These are phyloP conservation scores for Fusarium brachygibbosum DNA, from an alignment of 2,329 filamentous ascomycete genomes.

Conservation along the genomic window DNA sequence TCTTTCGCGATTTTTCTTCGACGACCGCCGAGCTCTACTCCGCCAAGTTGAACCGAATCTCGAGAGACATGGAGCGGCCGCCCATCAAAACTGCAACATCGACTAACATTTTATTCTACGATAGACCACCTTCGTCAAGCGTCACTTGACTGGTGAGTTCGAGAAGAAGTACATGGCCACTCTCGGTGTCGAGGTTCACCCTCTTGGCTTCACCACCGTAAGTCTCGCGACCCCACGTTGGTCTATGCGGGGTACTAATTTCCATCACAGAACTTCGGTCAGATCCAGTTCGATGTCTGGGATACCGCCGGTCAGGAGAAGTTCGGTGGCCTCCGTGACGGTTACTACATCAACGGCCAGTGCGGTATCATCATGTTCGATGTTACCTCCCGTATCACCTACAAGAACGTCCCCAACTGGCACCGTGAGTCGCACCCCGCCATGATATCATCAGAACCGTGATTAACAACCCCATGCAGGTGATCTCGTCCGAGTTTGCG, in stretches of 20 bases:
- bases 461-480: conserved; percentile 64
- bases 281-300: conserved; percentile 99
- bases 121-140: conserved; percentile 99
- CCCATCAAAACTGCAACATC: conserved; percentile 20
- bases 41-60: conserved; percentile 39
- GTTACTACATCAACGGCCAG: conserved; percentile 99
- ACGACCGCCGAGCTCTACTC: conserved; percentile 41
- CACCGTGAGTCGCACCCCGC: conserved; percentile 80
- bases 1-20: conserved; percentile 40
- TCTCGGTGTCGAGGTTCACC: conserved; percentile 99
- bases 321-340: conserved; percentile 98
- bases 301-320: conserved; percentile 99
- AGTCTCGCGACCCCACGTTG: conserved; percentile 59
- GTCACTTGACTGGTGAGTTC: conserved; percentile 99
- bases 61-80: conserved; percentile 27
- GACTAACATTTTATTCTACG: conserved; percentile 38
- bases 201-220: conserved; percentile 97
- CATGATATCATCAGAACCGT: not conserved
- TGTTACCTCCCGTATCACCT: conserved; percentile 98
- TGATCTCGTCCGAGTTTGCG: conserved; percentile 98
- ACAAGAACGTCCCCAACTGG: conserved; percentile 99
- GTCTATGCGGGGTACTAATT: conserved; percentile 48
- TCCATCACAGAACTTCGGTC: conserved; percentile 82
- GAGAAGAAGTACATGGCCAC: conserved; percentile 99
- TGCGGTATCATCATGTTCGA: conserved; percentile 99